Evolutionary conservation across 1,284 basidiomycete species (phyloP), one percentile per base, ranked within the genome.

Genomic region (Boletus calvinii): DNA sequence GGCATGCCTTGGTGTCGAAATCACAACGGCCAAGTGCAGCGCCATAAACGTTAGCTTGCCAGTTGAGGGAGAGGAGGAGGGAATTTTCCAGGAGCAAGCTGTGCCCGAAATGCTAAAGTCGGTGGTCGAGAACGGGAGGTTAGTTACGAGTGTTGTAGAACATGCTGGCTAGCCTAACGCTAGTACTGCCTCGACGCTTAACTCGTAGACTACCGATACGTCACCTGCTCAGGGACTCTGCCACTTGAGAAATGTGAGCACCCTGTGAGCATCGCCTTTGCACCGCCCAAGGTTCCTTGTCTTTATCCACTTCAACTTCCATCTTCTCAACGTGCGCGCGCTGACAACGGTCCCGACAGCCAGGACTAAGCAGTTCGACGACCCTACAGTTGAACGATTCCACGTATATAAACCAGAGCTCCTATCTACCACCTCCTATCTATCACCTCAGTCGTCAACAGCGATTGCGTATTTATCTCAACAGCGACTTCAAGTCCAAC

Each of bases 91-190:
- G 57, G 97, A 99, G 72, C 85, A 86, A 61, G 82, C 96, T 2
- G 77, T 99, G 35, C 97, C 97, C 1, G 97, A 99, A 74, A 98
- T 98, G 89, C 79, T 99, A 71, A 92, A 87, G 77, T 92, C 91
- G 39, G 80, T 83, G 43, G 77, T 99, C 18, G 77, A 83, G 66
- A 75, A 84, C 59, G 94, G 94, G n/a, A 96, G 90, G 70, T 74
- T 97, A 50, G 80, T 94, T 44, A 96, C 94, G 10, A 84, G 77
- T 26, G 83, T 95, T 42, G 89, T 97, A n/a, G 94, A 97, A 69
- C 94, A 97, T 68, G 75, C 78, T 59, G 92, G 91, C 34, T 95
- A 57, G 45, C 2, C 29, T n/a, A 15, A 45, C 29, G 18, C 20
- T 43, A 30, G 29, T 54, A 39, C 17, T 34, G 8, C 15, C 5